Evolutionary conservation across 116 monocot species (phyloP), one percentile per base, ranked within the genome.

Genomic region (Iris pallida): DNA sequence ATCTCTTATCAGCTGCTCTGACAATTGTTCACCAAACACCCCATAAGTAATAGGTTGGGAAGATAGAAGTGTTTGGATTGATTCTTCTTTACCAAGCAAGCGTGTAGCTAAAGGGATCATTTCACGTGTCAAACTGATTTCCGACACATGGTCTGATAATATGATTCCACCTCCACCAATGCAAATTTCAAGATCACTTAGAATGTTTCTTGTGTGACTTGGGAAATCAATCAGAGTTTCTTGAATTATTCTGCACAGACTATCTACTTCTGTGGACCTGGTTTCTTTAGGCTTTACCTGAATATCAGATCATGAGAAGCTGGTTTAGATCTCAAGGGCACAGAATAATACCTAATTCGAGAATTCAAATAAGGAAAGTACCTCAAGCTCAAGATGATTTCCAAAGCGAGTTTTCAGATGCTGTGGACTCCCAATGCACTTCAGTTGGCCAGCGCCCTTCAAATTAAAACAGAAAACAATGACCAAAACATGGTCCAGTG

Each of bases 321-420:
- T n/a, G 51, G 1, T 49, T 16, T 14, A 73, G 40, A 71, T 40
- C 42, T 42, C 9, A 47, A 20, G 65, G 43, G 8, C 5, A 30
- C 30, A 53, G 20, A 15, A 54, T 53, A 8, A 42, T 46, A 56
- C 19, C 16, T 47, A 19, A 65, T 47, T 55, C 9, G 20, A 55
- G 6, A 58, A 43, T 74, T 55, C 13, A 59, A 68, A 75, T 57
- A 20, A 64, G 15, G n/a, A 52, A 48, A 70, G 7, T 78, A 94
- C 94, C 94, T 94, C 94, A 5, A 94, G 81, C 77, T 94, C 94
- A 63, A 94, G 85, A 79, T 94, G 81, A 82, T 94, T 90, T 64
- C 94, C 94, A 83, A 82, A 94, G 40, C 94, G 87, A 16, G 94
- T 85, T 85, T 94, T 94, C 69, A 94, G 73, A 75, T 94, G 88